Percentiles rank a stretch among this genome's conserved stretches.
These are phyloP conservation scores for Silene coronaria DNA, from an alignment of 179 eudicot genomes.

Conservation along the genomic window DNA sequence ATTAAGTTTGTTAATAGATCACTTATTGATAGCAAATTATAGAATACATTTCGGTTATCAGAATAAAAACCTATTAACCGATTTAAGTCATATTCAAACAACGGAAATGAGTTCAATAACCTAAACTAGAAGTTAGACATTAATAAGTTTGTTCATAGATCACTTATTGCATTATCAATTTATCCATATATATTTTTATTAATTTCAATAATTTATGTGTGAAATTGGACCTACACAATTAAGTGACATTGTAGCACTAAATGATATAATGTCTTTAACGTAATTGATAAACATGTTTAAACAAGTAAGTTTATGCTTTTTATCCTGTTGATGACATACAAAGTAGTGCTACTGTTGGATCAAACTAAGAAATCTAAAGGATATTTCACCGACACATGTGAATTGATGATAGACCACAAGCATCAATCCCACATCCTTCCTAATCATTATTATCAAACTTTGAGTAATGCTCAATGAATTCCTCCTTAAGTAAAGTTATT, in stretches of 20 bases:
- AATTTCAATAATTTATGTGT: neutral
- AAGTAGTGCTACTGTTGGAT: neutral
- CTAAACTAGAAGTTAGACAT: neutral
- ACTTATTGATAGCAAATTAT: neutral
- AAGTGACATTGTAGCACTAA: constrained; percentile 1
- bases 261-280: neutral
- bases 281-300: neutral
- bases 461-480: constrained; percentile 17
- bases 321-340: neutral
- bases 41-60: too few species aligned
- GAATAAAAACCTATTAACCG: too few species aligned
- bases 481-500: constrained; percentile 26
- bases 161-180: neutral
- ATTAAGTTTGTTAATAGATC: neutral
- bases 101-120: too few species aligned
- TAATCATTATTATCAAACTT: constrained; percentile 19
- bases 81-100: too few species aligned
- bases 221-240: neutral
- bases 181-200: neutral
- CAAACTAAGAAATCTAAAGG: neutral
- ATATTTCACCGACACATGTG: neutral
- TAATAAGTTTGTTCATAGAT: neutral
- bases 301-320: neutral
- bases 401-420: neutral
- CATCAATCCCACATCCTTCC: constrained; percentile 7